Conservation (phyloP, 345 rosid species). For the Lagerstroemia speciosa region DNA sequence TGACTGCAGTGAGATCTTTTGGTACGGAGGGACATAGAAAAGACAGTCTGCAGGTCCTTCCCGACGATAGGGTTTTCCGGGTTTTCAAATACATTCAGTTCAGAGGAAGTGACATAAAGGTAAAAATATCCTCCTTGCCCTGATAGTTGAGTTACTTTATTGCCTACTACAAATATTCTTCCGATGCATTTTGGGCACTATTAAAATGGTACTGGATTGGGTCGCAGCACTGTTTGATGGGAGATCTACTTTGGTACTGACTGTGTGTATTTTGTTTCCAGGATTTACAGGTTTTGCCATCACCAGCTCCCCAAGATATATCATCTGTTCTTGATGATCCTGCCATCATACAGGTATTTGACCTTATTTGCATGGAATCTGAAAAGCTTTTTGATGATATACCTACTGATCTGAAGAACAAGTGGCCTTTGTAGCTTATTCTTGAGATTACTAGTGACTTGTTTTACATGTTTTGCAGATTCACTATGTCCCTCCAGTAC, state of each 20-base stretch:
- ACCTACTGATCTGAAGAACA: neutral
- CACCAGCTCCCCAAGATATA: neutral
- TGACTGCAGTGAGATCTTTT: constrained; percentile 38
- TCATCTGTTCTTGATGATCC: neutral
- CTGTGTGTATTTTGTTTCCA: neutral
- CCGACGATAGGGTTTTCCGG: constrained; percentile 34
- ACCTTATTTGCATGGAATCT: neutral
- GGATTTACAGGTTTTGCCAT: constrained; percentile 4
- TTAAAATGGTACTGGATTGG: neutral
- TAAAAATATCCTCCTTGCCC: constrained; percentile 9
- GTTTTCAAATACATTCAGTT: constrained; percentile 37
- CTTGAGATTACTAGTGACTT: neutral
- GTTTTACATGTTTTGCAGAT: constrained; percentile 1
- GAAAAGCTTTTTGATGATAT: neutral
- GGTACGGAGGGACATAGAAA: constrained; percentile 53
- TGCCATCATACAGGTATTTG: constrained; percentile 10
- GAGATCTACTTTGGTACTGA: neutral
- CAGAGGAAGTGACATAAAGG: constrained; percentile 48
- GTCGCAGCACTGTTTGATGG: neutral
- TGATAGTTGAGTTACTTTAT: neutral
- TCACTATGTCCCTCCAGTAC: constrained; percentile 1
- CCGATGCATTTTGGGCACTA: neutral
- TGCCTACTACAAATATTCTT: neutral
- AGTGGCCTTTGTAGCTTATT: neutral
- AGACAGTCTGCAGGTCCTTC: constrained; percentile 37